Evolutionary conservation across 495 filamentous ascomycete species (phyloP).

Genomic region (Neurospora pannonica): DNA sequence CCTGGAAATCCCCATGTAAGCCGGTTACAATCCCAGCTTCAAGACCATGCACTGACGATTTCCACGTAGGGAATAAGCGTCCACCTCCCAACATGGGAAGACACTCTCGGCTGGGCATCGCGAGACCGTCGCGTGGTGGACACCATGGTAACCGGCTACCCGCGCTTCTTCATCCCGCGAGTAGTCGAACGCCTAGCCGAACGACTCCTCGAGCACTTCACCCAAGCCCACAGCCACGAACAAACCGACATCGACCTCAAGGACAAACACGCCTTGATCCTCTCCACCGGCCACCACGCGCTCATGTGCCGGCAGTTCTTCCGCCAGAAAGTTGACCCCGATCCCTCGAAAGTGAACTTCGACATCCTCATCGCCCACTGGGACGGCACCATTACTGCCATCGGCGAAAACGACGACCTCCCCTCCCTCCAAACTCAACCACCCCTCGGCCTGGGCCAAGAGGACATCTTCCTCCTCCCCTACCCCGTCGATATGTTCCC

Average conservation of each 20-base stretch:
- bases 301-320: neutral
- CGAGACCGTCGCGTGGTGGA: slow-evolving; percentile 13
- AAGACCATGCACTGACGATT: neutral
- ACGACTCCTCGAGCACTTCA: neutral
- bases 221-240: neutral
- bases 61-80: slow-evolving; percentile 17
- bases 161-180: slow-evolving; percentile 17
- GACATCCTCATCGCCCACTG: neutral
- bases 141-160: slow-evolving; percentile 18
- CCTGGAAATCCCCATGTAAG: slow-evolving; percentile 14
- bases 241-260: neutral
- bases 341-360: neutral
- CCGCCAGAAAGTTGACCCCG: neutral
- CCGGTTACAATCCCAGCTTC: neutral
- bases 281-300: neutral
- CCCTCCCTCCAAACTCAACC: neutral
- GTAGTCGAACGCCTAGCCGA: slow-evolving; percentile 6
- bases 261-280: neutral
- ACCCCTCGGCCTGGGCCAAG: slow-evolving; percentile 1
- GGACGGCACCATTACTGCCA: neutral
- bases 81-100: slow-evolving; percentile 19
- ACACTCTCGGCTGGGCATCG: slow-evolving; percentile 18
- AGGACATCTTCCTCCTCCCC: slow-evolving; percentile 9
- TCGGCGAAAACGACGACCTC: neutral
- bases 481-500: slow-evolving; percentile 4